Evolutionary conservation across 2,329 filamentous ascomycete genomes (phyloP).

Genomic region (Cytospora chrysosperma): DNA sequence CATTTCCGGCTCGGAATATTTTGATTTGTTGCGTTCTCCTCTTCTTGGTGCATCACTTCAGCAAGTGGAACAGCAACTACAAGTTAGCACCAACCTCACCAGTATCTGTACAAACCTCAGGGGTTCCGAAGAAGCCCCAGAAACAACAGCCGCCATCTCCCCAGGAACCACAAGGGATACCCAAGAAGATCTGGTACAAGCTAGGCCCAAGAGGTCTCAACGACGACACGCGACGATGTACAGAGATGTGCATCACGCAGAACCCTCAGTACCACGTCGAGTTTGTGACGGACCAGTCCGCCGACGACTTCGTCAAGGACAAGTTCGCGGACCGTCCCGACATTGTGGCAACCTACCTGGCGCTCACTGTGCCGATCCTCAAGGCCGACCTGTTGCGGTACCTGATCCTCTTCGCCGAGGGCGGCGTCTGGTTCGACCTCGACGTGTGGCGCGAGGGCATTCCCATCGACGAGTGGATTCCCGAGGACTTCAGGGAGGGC

Average conservation of each 20-base stretch:
- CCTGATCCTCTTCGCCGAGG: conserved; percentile 70
- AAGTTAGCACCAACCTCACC: neutral
- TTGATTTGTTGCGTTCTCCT: neutral
- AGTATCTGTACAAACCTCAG: neutral
- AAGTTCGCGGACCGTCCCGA: conserved; percentile 39
- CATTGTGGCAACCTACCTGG: conserved; percentile 28
- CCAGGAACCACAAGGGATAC: neutral
- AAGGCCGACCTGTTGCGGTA: conserved; percentile 69
- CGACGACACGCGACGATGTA: conserved; percentile 33
- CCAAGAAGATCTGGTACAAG: conserved; percentile 39
- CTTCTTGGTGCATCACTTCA: neutral
- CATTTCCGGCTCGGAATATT: neutral
- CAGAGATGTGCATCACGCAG: conserved; percentile 31
- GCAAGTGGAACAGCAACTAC: neutral
- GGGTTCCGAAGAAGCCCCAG: too few species aligned
- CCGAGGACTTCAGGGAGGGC: conserved; percentile 18
- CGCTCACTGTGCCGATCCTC: conserved; percentile 39
- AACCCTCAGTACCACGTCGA: conserved; percentile 31
- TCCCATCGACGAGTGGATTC: conserved; percentile 38
- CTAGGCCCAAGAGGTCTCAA: conserved; percentile 37
- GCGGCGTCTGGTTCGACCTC: conserved; percentile 67
- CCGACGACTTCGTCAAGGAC: conserved; percentile 58
- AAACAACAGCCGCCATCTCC: neutral
- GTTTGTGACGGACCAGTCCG: conserved; percentile 31
- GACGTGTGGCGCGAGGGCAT: conserved; percentile 37